These are phyloP conservation scores for Boletus coccyginus DNA, from an alignment of 768 basidiomycete genomes.

Conservation along the genomic window DNA sequence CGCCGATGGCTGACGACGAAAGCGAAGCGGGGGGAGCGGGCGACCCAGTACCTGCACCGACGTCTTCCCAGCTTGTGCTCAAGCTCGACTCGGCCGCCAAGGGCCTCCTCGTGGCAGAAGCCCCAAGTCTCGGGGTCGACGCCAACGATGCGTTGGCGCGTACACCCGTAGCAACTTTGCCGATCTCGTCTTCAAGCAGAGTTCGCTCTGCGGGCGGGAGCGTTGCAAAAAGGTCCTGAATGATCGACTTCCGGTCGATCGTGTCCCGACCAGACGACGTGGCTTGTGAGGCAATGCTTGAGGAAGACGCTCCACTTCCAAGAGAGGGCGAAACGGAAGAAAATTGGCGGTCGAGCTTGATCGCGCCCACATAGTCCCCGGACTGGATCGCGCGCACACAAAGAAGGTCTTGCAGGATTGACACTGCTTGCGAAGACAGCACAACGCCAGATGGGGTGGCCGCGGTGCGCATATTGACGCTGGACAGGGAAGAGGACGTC, in stretches of 20 bases:
- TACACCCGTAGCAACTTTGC: conserved; percentile 30
- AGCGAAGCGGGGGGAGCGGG: conserved; percentile 8
- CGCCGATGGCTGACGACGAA: conserved; percentile 2
- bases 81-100: conserved; percentile 35
- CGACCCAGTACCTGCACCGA: conserved; percentile 26
- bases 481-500: conserved; percentile 31
- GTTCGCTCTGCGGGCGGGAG: conserved; percentile 63
- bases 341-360: conserved; percentile 71
- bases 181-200: conserved; percentile 59
- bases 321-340: conserved; percentile 38
- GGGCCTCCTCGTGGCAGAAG: conserved; percentile 20
- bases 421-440: conserved; percentile 47
- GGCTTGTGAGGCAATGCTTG: conserved; percentile 27
- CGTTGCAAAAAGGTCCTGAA: conserved; percentile 63
- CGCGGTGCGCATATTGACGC: neutral
- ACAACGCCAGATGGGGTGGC: neutral
- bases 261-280: conserved; percentile 20
- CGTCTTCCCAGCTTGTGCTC: conserved; percentile 67
- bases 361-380: conserved; percentile 68
- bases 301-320: conserved; percentile 2
- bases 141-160: conserved; percentile 7
- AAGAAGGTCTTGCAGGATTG: conserved; percentile 72
- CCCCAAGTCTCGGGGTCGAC: conserved; percentile 1
- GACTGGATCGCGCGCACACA: conserved; percentile 74
- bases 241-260: conserved; percentile 59